Conservation (phyloP, 2,329 filamentous ascomycete genomes). For the Penicillium olsonii region DNA sequence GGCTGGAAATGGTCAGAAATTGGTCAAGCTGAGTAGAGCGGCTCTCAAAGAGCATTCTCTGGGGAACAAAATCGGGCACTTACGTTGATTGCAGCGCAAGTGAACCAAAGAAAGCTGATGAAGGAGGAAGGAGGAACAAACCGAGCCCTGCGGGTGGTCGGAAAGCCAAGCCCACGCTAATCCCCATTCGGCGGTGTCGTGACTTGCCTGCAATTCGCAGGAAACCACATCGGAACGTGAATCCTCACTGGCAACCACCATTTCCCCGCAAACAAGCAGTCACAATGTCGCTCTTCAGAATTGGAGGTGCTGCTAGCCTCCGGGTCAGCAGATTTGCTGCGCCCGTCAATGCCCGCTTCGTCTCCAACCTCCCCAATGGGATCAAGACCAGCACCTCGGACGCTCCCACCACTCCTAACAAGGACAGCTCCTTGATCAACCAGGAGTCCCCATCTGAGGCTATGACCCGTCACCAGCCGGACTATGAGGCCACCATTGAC, state of each 20-base stretch:
- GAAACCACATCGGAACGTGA: conserved; percentile 30
- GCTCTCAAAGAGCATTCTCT: not conserved
- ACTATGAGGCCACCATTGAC: conserved; percentile 79
- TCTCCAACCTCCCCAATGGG: conserved; percentile 43
- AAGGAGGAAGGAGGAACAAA: conserved; percentile 29
- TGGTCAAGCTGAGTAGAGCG: conserved; percentile 18
- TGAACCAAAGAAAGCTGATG: conserved; percentile 36
- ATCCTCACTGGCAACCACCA: conserved; percentile 33
- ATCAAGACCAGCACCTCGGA: conserved; percentile 53
- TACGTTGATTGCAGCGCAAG: conserved; percentile 37
- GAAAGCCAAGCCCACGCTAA: conserved; percentile 36
- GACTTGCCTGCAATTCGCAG: conserved; percentile 36
- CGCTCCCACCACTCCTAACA: conserved; percentile 43
- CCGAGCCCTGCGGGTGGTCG: conserved; percentile 41
- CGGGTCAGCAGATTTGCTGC: conserved; percentile 32
- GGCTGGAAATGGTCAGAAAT: conserved; percentile 30
- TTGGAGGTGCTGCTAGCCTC: conserved; percentile 43
- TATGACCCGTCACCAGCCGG: conserved; percentile 68
- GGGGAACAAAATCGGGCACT: conserved; percentile 10
- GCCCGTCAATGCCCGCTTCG: conserved; percentile 40
- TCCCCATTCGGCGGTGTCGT: conserved; percentile 35
- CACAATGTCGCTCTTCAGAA: conserved; percentile 68
- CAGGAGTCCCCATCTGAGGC: conserved; percentile 53
- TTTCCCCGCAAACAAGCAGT: conserved; percentile 19
- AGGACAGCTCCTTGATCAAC: conserved; percentile 51